Conservation (phyloP, 1,139 yeast species). For the Pneumocystis oryctolagi region DNA sequence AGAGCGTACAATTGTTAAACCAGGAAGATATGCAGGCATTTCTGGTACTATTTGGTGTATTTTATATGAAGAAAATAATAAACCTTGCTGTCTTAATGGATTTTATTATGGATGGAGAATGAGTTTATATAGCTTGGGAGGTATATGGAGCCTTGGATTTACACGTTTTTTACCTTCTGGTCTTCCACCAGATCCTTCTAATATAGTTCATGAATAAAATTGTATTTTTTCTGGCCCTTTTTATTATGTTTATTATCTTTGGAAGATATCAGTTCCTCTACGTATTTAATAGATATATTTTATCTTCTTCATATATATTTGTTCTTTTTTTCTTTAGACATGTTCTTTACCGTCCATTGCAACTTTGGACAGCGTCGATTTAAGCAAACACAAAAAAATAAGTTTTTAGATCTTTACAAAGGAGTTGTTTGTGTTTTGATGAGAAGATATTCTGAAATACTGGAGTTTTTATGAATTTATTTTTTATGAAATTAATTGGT, state of each 20-base stretch:
- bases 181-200: not conserved
- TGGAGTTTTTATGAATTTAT: not conserved
- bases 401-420: not conserved
- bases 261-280: not conserved
- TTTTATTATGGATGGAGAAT: constrained; percentile 11
- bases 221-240: not conserved
- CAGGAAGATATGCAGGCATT: constrained; percentile 37
- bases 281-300: not conserved
- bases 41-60: constrained; percentile 37
- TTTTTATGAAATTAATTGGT: not conserved
- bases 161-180: not conserved
- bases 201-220: not conserved
- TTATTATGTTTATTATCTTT: not conserved
- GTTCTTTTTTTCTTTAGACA: not conserved
- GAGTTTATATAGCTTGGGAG: constrained; percentile 4
- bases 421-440: not conserved
- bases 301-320: not conserved
- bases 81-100: constrained; percentile 4
- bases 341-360: not conserved
- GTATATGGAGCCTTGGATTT: constrained; percentile 9
- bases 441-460: not conserved
- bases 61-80: constrained; percentile 15
- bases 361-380: not conserved
- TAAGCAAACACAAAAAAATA: not conserved
- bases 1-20: constrained; percentile 23